These are phyloP conservation scores for Beta macrorhiza DNA, from an alignment of 179 eudicot species.

Conservation along the genomic window DNA sequence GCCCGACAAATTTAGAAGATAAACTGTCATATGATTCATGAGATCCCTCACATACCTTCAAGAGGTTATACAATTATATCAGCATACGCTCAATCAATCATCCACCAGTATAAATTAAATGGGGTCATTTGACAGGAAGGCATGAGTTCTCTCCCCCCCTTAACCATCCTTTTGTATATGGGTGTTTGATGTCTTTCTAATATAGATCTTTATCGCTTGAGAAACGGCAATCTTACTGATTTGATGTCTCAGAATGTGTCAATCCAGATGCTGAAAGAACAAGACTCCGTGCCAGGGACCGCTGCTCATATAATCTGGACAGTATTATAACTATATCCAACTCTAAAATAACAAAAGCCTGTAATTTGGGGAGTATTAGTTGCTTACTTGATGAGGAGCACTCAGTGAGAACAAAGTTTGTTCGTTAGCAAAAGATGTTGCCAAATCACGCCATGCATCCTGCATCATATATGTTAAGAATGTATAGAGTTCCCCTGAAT, in stretches of 20 bases:
- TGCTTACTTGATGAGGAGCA: constrained; percentile 74
- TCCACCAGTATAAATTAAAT: not conserved
- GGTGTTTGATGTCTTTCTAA: not conserved
- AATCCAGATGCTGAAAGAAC: constrained; percentile 76
- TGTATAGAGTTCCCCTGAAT: too few relatives aligned
- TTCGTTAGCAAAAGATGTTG: constrained; percentile 70
- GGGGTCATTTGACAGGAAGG: constrained; percentile 22
- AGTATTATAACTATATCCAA: constrained; percentile 4
- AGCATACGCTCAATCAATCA: constrained; percentile 24
- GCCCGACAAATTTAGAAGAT: constrained; percentile 67
- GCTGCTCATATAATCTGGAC: constrained; percentile 45
- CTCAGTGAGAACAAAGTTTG: constrained; percentile 59
- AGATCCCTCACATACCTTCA: constrained; percentile 73
- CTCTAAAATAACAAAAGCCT: not conserved
- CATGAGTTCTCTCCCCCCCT: not conserved
- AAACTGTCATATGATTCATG: constrained; percentile 60
- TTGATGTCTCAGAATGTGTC: constrained; percentile 55
- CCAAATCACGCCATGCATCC: constrained; percentile 88
- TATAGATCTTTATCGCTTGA: not conserved
- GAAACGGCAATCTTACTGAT: constrained; percentile 56
- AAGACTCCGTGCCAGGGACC: constrained; percentile 85
- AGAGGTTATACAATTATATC: constrained; percentile 16
- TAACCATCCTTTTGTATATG: not conserved
- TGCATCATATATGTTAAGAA: constrained; percentile 32
- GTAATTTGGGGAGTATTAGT: constrained; percentile 13